Evolutionary conservation across 257 asterid genomes (phyloP), one percentile per base, ranked within the genome.

Genomic region (Nicotiana undulata): DNA sequence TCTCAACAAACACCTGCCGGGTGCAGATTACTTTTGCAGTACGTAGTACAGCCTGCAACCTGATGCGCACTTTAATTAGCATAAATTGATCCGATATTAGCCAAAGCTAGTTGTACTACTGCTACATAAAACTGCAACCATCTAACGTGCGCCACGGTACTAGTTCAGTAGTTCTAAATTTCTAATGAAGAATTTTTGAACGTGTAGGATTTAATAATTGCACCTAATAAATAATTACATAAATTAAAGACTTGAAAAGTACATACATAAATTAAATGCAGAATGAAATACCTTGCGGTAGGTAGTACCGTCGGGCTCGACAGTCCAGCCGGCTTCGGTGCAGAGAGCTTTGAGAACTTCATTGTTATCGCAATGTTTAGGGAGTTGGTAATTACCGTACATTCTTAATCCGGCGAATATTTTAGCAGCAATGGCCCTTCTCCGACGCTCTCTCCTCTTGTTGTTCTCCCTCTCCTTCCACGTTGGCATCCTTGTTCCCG

Each of bases 381-480:
- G 94, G 34, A 91, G 93, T 77, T 85, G 89, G 79, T 84, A 91
- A 66, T 90, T 90, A 1, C 96, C 96, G 81, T 89, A 87, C 90
- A 89, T 87, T 59, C 97, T 89, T 78, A 92, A 85, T 18, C 97
- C 97, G 79, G 90, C 81, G 66, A 92, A 92, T 37, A 92, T 90
- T 83, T 90, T 92, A n/a, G 97, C 94, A 2, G 94, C 91, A 40
- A 89, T 60, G 20, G 97, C 97, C 78, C 97, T 88, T 85, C 97
- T 83, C 82, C 92, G 82, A 85, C 94, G 82, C 86, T 92, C 97
- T 52, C 97, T 81, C 80, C 90, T 85, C 85, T 92, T 92, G 89
- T 91, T 91, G 84, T 92, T 92, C 93, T 92, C 94, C 83, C 94
- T 86, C 86, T 92, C 97, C 88, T 89, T 92, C 94, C 94, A 92